Percentiles rank a stretch among this genome's conserved stretches.
Evolutionary conservation across 805 yeast genomes (phyloP).

Genomic region (Wickerhamomyces strasburgensis): DNA sequence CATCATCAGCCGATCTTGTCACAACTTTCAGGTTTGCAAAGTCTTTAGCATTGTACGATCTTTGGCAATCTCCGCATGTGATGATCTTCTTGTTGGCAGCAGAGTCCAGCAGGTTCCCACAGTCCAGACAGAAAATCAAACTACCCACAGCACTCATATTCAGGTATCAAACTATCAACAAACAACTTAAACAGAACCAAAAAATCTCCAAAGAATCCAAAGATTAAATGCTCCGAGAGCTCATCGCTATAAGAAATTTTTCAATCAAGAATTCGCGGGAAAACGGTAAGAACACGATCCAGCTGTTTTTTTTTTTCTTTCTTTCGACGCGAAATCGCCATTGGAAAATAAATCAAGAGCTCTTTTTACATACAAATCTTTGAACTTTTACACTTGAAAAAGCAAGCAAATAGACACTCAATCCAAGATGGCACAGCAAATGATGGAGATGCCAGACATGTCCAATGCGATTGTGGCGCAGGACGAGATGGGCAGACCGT

Average conservation of each 20-base stretch:
- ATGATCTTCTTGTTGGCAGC: slow-evolving; percentile 44
- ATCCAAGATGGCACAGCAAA: slow-evolving; percentile 16
- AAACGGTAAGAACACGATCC: background rate
- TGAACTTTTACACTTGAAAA: no score
- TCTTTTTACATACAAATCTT: no score
- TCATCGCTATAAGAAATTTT: background rate
- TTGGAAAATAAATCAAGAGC: no score
- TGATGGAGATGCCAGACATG: slow-evolving; percentile 72
- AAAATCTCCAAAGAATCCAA: no score
- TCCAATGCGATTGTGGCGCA: slow-evolving; percentile 98
- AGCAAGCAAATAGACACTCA: background rate
- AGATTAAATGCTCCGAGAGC: no score
- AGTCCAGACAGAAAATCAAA: slow-evolving; percentile 84
- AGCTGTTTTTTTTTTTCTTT: background rate
- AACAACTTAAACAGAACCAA: background rate
- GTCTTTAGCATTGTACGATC: slow-evolving; percentile 37
- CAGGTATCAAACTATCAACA: no score
- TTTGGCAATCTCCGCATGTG: slow-evolving; percentile 52
- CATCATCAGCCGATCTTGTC: slow-evolving; percentile 85
- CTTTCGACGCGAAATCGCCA: background rate
- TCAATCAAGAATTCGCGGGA: background rate
- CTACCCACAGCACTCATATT: slow-evolving; percentile 93
- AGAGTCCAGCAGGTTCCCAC: slow-evolving; percentile 86
- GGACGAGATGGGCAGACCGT: slow-evolving; percentile 99
- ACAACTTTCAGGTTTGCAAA: slow-evolving; percentile 80